phyloP scores from a whole-genome alignment of 148 eudicot species.

The Pharnaceum exiguum region DNA sequence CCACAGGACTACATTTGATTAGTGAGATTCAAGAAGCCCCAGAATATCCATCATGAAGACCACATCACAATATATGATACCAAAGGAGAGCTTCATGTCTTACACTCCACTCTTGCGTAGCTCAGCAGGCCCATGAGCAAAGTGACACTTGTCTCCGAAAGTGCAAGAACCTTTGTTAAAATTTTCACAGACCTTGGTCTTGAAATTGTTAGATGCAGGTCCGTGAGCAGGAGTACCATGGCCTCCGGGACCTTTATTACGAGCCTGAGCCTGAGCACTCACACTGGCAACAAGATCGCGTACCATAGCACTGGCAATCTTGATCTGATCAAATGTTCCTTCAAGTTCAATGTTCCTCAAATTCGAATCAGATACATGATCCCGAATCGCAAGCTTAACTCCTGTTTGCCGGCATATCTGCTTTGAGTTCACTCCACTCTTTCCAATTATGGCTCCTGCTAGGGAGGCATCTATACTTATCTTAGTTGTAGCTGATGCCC shows the following conservation, averaged over 20 bases:
- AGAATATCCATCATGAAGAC: constrained; percentile 11
- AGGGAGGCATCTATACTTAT: constrained; percentile 52
- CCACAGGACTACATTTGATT: background rate
- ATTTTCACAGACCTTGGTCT: constrained; percentile 68
- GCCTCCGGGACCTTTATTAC: constrained; percentile 21
- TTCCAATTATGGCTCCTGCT: constrained; percentile 73
- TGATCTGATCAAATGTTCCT: constrained; percentile 76
- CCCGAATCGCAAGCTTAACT: constrained; percentile 59
- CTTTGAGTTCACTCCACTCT: constrained; percentile 67
- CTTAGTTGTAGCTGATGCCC: constrained; percentile 64
- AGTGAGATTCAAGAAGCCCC: constrained; percentile 18
- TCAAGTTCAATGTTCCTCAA: constrained; percentile 66
- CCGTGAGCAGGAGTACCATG: constrained; percentile 19
- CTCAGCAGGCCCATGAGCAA: constrained; percentile 66
- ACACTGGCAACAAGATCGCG: constrained; percentile 51
- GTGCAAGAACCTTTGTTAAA: constrained; percentile 63
- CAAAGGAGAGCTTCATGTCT: constrained; percentile 5
- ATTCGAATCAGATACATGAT: constrained; percentile 54
- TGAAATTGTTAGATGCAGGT: constrained; percentile 31
- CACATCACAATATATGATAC: constrained; percentile 1
- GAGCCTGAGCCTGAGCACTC: constrained; percentile 27
- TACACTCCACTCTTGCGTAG: constrained; percentile 36
- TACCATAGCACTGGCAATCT: constrained; percentile 70
- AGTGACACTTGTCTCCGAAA: constrained; percentile 75
- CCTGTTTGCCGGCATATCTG: constrained; percentile 67